Evolutionary conservation across 73 alveolate genomes (phyloP).

Genomic region (Uronychia binucleata): DNA sequence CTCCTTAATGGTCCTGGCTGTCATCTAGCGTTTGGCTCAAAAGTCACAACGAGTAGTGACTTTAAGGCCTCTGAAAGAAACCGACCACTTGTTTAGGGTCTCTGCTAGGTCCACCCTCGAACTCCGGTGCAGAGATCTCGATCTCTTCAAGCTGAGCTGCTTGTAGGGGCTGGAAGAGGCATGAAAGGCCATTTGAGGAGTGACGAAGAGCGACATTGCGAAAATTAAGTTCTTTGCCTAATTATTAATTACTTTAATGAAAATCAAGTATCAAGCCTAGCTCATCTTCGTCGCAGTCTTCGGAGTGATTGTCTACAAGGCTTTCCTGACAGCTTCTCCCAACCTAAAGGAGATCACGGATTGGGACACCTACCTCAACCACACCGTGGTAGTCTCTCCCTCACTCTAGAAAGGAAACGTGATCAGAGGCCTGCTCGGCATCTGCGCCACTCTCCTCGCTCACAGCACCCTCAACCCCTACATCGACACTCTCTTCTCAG

Average conservation of each 20-base stretch:
- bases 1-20: not conserved
- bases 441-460: conserved; percentile 12
- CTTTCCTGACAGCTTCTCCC: not conserved
- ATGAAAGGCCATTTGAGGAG: not conserved
- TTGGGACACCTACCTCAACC: not conserved
- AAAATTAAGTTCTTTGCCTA: not conserved
- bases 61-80: not conserved
- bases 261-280: not conserved
- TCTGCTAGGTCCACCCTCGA: not conserved
- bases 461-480: conserved; percentile 27
- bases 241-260: not conserved
- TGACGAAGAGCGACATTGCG: not conserved
- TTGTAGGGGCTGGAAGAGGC: too few species aligned
- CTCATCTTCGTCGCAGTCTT: not conserved
- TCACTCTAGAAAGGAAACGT: conserved; percentile 12
- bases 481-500: conserved; percentile 8
- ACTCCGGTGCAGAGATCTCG: too few species aligned
- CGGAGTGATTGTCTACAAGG: not conserved
- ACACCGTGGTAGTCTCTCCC: not conserved
- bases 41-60: not conserved
- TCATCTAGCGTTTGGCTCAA: not conserved
- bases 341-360: not conserved
- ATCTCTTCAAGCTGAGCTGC: too few species aligned
- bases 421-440: conserved; percentile 16
- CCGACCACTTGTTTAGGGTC: not conserved